Conservation (phyloP, 1,139 yeast species). For the Pneumocystis oryctolagi region DNA sequence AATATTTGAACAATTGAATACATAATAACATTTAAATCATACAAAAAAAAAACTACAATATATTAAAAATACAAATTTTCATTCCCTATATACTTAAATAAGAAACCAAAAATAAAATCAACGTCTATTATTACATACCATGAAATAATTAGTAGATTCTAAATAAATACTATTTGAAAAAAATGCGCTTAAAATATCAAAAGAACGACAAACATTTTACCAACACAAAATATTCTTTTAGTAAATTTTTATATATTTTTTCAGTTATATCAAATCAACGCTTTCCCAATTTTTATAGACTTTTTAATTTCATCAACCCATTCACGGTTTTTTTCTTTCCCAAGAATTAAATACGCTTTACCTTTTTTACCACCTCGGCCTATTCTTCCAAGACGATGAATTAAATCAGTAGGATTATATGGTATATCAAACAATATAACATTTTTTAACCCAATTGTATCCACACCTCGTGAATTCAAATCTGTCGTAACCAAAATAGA, state of each 20-base stretch:
- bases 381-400: conserved; percentile 88
- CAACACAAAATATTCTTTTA: conserved; percentile 52
- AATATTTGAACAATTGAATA: too few relatives aligned
- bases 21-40: neutral
- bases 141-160: neutral
- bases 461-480: conserved; percentile 75
- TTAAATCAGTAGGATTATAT: conserved; percentile 63
- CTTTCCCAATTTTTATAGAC: conserved; percentile 41
- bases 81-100: neutral
- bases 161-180: neutral
- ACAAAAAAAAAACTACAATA: too few relatives aligned
- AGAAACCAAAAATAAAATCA: neutral
- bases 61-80: neutral
- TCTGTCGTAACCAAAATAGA: conserved; percentile 83
- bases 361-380: conserved; percentile 88
- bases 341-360: conserved; percentile 61
- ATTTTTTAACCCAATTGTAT: conserved; percentile 68
- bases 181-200: neutral
- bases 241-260: conserved; percentile 7
- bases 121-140: neutral
- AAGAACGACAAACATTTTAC: neutral
- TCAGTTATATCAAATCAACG: conserved; percentile 5
- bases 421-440: conserved; percentile 80
- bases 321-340: conserved; percentile 46
- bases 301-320: conserved; percentile 79